phyloP scores from a whole-genome alignment of 2,329 filamentous ascomycete genomes.

The Aspergillus sp. region DNA sequence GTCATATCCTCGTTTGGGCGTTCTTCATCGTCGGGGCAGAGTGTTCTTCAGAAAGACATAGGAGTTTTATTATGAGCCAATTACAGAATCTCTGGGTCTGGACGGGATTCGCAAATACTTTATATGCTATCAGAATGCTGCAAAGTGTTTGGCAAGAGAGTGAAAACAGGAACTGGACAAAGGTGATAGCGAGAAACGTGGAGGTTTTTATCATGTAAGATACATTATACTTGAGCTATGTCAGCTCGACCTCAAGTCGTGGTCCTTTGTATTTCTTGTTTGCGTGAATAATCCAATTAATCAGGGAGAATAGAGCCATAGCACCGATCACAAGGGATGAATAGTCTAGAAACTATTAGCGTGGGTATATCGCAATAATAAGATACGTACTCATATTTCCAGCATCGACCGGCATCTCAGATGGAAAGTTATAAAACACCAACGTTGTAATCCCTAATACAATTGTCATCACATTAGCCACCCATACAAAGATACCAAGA shows the following conservation, averaged over 20 bases:
- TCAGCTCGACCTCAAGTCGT: conserved; percentile 9
- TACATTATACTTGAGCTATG: background rate
- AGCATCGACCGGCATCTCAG: conserved; percentile 18
- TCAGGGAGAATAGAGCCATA: conserved; percentile 12
- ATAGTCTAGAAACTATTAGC: conserved; percentile 11
- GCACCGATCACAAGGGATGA: conserved; percentile 11
- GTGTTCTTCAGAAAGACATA: conserved; percentile 1
- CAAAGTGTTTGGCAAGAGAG: background rate
- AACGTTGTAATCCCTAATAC: conserved; percentile 17
- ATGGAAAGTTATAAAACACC: conserved; percentile 27
- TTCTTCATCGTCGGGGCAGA: conserved; percentile 6
- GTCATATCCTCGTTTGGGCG: conserved; percentile 7
- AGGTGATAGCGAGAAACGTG: background rate
- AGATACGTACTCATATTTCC: conserved; percentile 25
- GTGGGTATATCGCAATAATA: background rate
- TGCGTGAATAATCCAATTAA: conserved; percentile 19
- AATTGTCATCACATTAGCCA: conserved; percentile 20
- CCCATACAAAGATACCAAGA: conserved; percentile 20
- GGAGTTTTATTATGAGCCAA: conserved; percentile 3
- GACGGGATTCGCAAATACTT: conserved; percentile 5
- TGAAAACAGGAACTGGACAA: background rate
- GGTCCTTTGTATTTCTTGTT: conserved; percentile 13
- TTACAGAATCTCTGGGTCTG: conserved; percentile 2
- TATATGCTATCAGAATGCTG: conserved; percentile 5
- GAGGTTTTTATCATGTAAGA: background rate